phyloP scores from a whole-genome alignment of 371 early-diverging fungal genomes.

The Mucor velutinosus region DNA sequence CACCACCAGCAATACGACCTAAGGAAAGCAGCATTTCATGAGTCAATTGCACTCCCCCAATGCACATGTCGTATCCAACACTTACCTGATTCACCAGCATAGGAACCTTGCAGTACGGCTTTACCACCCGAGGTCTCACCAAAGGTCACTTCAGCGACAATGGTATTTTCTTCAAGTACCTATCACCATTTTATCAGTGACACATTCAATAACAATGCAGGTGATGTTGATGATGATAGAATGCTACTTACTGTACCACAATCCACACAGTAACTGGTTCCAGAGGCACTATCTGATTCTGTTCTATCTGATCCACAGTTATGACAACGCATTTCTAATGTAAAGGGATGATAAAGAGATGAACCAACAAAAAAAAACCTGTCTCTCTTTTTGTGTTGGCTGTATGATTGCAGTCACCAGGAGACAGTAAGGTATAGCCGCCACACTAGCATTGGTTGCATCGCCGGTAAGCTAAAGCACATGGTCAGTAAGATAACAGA shows the following conservation, averaged over 20 bases:
- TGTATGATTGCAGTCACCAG: no score
- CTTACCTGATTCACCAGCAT: conserved; percentile 55
- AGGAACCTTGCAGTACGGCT: conserved; percentile 82
- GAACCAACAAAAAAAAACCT: background rate
- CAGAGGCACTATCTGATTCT: conserved; percentile 50
- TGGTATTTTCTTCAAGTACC: conserved; percentile 97
- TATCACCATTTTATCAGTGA: conserved; percentile 23
- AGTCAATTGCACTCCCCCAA: no score
- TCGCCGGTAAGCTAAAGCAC: no score
- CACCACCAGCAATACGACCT: conserved; percentile 62
- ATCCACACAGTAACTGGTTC: conserved; percentile 64
- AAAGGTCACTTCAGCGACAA: conserved; percentile 95
- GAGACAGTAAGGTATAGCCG: no score
- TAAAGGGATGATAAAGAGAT: background rate
- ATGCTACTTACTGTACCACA: conserved; percentile 65
- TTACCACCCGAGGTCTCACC: conserved; percentile 87
- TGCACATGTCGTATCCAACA: background rate
- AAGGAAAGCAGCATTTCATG: no score
- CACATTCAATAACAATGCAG: background rate
- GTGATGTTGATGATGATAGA: background rate
- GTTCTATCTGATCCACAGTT: conserved; percentile 43
- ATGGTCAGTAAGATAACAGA: no score
- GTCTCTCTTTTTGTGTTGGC: background rate
- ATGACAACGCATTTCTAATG: conserved; percentile 39
- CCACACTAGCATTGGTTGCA: no score